Conservation (phyloP, 371 early-diverging fungal genomes). For the Mortierella sp. region DNA sequence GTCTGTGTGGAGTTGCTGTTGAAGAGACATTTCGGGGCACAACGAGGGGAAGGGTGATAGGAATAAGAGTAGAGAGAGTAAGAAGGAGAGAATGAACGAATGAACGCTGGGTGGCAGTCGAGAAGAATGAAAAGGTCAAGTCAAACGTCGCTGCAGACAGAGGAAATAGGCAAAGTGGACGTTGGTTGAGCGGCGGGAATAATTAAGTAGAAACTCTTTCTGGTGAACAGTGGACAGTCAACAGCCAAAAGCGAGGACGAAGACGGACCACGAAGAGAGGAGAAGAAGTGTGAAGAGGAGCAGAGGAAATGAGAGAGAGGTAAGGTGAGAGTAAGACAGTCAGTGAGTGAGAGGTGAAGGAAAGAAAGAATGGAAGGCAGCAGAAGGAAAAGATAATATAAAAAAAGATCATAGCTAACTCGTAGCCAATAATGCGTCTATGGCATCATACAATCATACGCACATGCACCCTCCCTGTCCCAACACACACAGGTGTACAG, state of each 20-base stretch:
- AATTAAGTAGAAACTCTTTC: neutral
- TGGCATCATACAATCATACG: no score
- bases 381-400: conserved; percentile 3
- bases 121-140: neutral
- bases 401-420: no score
- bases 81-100: neutral
- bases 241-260: neutral
- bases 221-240: no score
- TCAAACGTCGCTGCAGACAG: neutral
- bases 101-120: neutral
- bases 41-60: conserved; percentile 1
- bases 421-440: no score
- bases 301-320: neutral
- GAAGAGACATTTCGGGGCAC: conserved; percentile 33
- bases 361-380: neutral
- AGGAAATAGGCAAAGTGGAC: neutral
- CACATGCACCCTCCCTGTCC: no score
- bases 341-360: neutral
- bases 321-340: neutral
- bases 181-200: neutral
- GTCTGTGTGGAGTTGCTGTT: conserved; percentile 19
- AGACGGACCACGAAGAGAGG: no score
- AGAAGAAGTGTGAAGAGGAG: neutral
- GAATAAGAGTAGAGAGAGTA: neutral
- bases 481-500: no score